Evolutionary conservation across 306 rosid species (phyloP).

Genomic region (Cucumis hystrix): DNA sequence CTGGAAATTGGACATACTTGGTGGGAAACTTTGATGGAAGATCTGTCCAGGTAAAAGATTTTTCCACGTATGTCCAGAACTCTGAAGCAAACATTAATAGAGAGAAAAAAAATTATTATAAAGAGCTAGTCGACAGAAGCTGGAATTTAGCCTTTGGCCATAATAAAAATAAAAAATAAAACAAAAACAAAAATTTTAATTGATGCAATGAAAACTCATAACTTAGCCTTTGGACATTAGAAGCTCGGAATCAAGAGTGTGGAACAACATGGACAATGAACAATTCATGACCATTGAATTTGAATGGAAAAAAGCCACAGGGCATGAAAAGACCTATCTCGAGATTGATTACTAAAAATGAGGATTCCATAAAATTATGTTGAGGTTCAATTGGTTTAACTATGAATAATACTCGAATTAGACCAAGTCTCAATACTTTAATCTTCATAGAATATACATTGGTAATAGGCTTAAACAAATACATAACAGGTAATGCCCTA

Average conservation of each 20-base stretch:
- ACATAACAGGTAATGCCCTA: slow-evolving; percentile 10
- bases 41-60: slow-evolving; percentile 95
- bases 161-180: no score
- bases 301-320: background rate
- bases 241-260: background rate
- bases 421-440: background rate
- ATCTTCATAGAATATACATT: background rate
- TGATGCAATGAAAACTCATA: no score
- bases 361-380: background rate
- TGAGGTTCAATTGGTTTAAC: background rate
- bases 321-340: background rate
- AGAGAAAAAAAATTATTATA: background rate
- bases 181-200: no score
- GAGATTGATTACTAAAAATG: background rate
- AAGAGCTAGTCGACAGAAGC: background rate
- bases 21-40: slow-evolving; percentile 93
- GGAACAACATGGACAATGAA: background rate
- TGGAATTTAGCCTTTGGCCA: background rate
- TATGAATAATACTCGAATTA: background rate
- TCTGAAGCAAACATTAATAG: slow-evolving; percentile 40
- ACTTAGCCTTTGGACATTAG: background rate
- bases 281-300: background rate
- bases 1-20: slow-evolving; percentile 92
- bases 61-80: slow-evolving; percentile 82
- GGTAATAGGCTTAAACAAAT: background rate